Evolutionary conservation across 331 rosid species (phyloP).

Genomic region (Phaseolus coccineus): DNA sequence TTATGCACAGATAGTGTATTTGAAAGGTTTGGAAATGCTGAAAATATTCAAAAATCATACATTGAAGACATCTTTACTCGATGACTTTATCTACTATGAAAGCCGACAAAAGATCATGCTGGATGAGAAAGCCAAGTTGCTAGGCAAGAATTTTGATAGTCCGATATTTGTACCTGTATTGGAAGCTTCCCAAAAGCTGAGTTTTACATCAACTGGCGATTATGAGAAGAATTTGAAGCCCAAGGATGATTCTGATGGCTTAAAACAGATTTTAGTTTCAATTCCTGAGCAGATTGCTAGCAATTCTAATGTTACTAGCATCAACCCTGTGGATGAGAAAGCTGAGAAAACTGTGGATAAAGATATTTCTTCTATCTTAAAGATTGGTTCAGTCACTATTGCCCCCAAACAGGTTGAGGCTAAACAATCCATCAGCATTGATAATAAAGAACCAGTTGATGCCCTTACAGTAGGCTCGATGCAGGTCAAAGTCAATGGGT

Average conservation of each 20-base stretch:
- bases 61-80: slow-evolving; percentile 80
- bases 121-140: slow-evolving; percentile 78
- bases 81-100: slow-evolving; percentile 84
- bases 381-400: slow-evolving; percentile 68
- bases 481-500: slow-evolving; percentile 66
- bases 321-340: slow-evolving; percentile 39
- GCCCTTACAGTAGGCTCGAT: slow-evolving; percentile 78
- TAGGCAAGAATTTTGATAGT: slow-evolving; percentile 53
- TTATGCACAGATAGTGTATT: slow-evolving; percentile 63
- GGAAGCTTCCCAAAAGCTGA: slow-evolving; percentile 61
- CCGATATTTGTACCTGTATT: slow-evolving; percentile 54
- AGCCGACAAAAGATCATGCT: slow-evolving; percentile 84
- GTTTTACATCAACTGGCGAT: slow-evolving; percentile 48
- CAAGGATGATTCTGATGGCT: slow-evolving; percentile 44
- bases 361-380: slow-evolving; percentile 53
- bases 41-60: slow-evolving; percentile 71
- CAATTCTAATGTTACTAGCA: slow-evolving; percentile 26
- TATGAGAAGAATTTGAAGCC: slow-evolving; percentile 47
- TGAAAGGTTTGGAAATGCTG: slow-evolving; percentile 82
- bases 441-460: slow-evolving; percentile 47
- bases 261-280: slow-evolving; percentile 43
- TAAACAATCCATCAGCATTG: slow-evolving; percentile 40
- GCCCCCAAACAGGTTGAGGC: slow-evolving; percentile 53
- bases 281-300: slow-evolving; percentile 48
- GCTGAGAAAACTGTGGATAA: slow-evolving; percentile 42